Evolutionary conservation across 2,329 filamentous ascomycete species (phyloP), one percentile per base, ranked within the genome.

Genomic region (Chaetoscypha palmicola): DNA sequence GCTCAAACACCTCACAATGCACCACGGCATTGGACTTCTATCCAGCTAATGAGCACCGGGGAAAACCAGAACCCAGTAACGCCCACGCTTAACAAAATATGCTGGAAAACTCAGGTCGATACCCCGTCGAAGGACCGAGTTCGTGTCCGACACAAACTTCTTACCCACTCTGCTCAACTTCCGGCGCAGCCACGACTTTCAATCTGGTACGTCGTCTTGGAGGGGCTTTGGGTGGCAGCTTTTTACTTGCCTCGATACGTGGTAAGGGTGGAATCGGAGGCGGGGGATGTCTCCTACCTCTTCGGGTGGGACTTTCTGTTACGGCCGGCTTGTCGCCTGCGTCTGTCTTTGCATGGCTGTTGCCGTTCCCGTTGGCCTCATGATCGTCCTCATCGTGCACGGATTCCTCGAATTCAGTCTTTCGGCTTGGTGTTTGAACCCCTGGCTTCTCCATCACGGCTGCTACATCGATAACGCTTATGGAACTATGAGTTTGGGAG

Each of bases 361-460:
- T 22, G 8, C 3, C 11, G 12, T 16, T n/a, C 37, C 42, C 38
- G 24, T 34, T n/a, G 34, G 51, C 30, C 54, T 48, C 12, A 10
- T 43, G 31, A 2, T 21, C 32, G 12, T 58, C 59, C 7, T 45
- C 32, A 44, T 52, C 48, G 32, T 55, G 51, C 2, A 53, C 46
- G 9, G 54, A 53, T 9, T 52, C 58, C 31, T 59, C 57, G 28
- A 59, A 60, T 17, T 54, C 52, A 10, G 63, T 60, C 48, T 68
- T 78, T 36, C 82, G 74, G 60, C 86, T 88, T 4, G 86, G 87
- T 14, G 87, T 89, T 57, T 89, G 81, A 17, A 91, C 79, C 1
- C 85, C 87, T 0, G 87, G 87, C 62, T 86, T 89, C 65, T 91
- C 87, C 62, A 75, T 86, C 34, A 89, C 83, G 9, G 79, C 77